Evolutionary conservation across 208 protist species (phyloP).

Genomic region (Trypanosoma theileri): DNA sequence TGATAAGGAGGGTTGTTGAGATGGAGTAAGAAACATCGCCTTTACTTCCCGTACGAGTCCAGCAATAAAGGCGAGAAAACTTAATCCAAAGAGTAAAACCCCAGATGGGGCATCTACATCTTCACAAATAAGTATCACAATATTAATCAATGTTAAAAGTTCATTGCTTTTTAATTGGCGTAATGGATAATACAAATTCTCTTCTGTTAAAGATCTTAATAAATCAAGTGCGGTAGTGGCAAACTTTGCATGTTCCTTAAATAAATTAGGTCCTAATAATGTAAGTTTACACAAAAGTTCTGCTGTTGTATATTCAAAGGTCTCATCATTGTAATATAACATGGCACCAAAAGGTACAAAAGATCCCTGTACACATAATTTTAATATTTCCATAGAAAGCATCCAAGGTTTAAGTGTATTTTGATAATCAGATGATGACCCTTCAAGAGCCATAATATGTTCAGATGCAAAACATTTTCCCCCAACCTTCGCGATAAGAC

Average conservation of each 20-base stretch:
- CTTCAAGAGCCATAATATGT: slow-evolving; percentile 49
- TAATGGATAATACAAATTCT: slow-evolving; percentile 67
- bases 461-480: slow-evolving; percentile 65
- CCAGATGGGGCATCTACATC: slow-evolving; percentile 59
- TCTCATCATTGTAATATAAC: slow-evolving; percentile 82
- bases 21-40: slow-evolving; percentile 39
- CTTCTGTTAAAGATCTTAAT: slow-evolving; percentile 66
- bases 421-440: slow-evolving; percentile 37
- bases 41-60: slow-evolving; percentile 73
- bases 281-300: slow-evolving; percentile 65
- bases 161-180: slow-evolving; percentile 53
- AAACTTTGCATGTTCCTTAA: slow-evolving; percentile 72
- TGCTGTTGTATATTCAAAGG: slow-evolving; percentile 72
- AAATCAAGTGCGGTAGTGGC: slow-evolving; percentile 54
- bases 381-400: slow-evolving; percentile 61
- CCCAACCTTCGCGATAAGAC: slow-evolving; percentile 54
- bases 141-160: slow-evolving; percentile 57
- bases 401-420: slow-evolving; percentile 81
- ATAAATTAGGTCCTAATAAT: slow-evolving; percentile 55
- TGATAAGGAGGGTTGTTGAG: not conserved
- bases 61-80: slow-evolving; percentile 78
- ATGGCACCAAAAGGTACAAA: slow-evolving; percentile 85
- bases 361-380: slow-evolving; percentile 54
- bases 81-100: slow-evolving; percentile 58
- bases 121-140: slow-evolving; percentile 62